Evolutionary conservation across 345 rosid genomes (phyloP), one percentile per base, ranked within the genome.

Genomic region (Murraya koenigii): DNA sequence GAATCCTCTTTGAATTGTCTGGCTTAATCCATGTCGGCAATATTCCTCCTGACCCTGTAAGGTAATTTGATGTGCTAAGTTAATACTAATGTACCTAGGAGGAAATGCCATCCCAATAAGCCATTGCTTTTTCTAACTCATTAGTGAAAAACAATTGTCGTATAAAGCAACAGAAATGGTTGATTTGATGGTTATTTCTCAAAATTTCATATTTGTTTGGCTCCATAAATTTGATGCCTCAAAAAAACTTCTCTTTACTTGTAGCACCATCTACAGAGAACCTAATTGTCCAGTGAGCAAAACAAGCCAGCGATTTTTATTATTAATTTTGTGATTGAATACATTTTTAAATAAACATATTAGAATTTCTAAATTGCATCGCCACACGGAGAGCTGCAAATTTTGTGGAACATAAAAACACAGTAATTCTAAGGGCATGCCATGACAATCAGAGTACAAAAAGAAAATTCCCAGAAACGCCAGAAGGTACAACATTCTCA

Each of bases 1-100:
- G 81, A 80, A 59, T 76, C 71, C 79, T 59, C 78, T 56, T 49
- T 80, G 66, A 79, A 39, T 25, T 20, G 26, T 59, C 69, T 35
- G 55, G 33, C 39, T 17, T 26, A 2, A 22, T 23, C 8, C 9
- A 17, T 3, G 49, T 35, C 22, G 49, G 44, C 49, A 7, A 20
- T 19, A 17, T 11, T 65, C 69, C 15, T 33, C 22, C 13, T n/a
- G 69, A 20, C 66, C 36, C 13, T 62, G 0, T 0, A 62, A 62
- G 66, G 8, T 28, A 25, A 63, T 15, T 19, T 63, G 11, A 63
- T 63, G 22, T 28, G 66, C 22, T 64, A n/a, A 66, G 19, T 41
- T 67, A 69, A 44, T 26, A 22, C 2, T 8, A 68, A 19, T 23
- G 35, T 68, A 68, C 11, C 6, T 13, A n/a, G 7, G 15, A 7